phyloP scores from a whole-genome alignment of 2,329 filamentous ascomycete species.

The Trichoderma brevicompactum region DNA sequence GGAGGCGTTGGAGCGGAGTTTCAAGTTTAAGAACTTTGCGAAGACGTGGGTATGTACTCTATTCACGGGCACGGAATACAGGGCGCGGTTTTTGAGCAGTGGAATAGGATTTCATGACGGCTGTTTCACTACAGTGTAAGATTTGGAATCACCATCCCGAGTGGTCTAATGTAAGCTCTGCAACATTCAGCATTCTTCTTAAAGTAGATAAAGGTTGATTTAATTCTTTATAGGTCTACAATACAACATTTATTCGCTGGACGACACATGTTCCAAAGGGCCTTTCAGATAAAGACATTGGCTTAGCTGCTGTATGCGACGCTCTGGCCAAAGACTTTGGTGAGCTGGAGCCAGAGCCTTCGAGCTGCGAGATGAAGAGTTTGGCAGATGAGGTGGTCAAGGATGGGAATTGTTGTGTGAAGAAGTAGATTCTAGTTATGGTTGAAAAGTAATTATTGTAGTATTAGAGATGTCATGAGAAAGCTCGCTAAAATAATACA shows the following conservation, averaged over 20 bases:
- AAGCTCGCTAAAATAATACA: no score
- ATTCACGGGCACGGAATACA: no score
- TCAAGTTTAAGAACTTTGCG: slow-evolving; percentile 67
- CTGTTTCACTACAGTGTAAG: slow-evolving; percentile 69
- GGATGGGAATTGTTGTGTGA: slow-evolving; percentile 60
- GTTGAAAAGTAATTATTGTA: background rate
- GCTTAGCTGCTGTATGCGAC: slow-evolving; percentile 67
- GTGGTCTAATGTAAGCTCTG: slow-evolving; percentile 68
- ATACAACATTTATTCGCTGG: slow-evolving; percentile 72
- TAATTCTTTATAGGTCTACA: slow-evolving; percentile 61
- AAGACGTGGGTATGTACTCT: slow-evolving; percentile 63
- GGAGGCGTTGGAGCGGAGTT: slow-evolving; percentile 61
- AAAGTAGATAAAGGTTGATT: background rate
- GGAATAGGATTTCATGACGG: slow-evolving; percentile 71
- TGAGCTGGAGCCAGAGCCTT: slow-evolving; percentile 49
- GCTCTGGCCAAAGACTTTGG: slow-evolving; percentile 59
- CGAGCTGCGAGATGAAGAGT: slow-evolving; percentile 46
- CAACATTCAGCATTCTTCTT: background rate
- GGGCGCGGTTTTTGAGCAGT: background rate
- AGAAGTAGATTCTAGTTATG: slow-evolving; percentile 49
- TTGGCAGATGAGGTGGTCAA: slow-evolving; percentile 52
- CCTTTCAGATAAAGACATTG: slow-evolving; percentile 66
- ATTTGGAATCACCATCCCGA: slow-evolving; percentile 73
- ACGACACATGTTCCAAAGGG: slow-evolving; percentile 71
- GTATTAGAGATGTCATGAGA: no score